Percentiles rank a stretch among this genome's conserved stretches.
These are phyloP conservation scores for Rhizopogon vinicolor DNA, from an alignment of 768 basidiomycete genomes.

Conservation along the genomic window DNA sequence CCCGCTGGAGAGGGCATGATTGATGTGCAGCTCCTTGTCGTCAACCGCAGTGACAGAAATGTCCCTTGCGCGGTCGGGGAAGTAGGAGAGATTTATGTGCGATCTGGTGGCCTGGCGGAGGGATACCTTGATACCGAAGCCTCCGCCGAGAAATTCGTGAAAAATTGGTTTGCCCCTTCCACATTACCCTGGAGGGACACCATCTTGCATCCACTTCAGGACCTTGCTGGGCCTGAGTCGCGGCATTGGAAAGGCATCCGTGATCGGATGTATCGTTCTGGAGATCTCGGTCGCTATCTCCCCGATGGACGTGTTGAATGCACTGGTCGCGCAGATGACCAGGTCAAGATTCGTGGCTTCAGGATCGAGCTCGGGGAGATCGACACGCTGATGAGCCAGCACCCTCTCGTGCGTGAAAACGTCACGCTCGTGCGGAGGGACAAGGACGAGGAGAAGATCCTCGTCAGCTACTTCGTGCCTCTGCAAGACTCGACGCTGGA, in stretches of 20 bases:
- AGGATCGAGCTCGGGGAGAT: constrained; percentile 98
- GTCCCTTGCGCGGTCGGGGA: constrained; percentile 92
- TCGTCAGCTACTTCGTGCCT: constrained; percentile 97
- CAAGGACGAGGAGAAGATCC: constrained; percentile 98
- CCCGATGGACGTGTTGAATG: constrained; percentile 94
- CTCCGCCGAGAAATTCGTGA: constrained; percentile 87
- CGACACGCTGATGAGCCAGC: constrained; percentile 91
- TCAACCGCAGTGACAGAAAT: constrained; percentile 83
- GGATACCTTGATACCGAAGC: constrained; percentile 86
- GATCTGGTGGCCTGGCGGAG: constrained; percentile 92
- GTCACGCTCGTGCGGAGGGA: constrained; percentile 95
- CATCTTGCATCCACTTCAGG: constrained; percentile 54
- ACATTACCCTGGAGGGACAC: constrained; percentile 59
- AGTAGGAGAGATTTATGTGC: constrained; percentile 97
- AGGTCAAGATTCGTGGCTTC: constrained; percentile 99
- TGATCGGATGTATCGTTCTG: constrained; percentile 96
- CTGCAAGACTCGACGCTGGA: constrained; percentile 62
- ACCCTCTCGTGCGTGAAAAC: constrained; percentile 93
- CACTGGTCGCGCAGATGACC: constrained; percentile 95
- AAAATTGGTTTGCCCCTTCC: constrained; percentile 79
- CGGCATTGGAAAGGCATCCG: constrained; percentile 91
- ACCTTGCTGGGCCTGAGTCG: constrained; percentile 65
- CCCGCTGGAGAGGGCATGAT: constrained; percentile 97
- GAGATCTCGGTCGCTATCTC: constrained; percentile 92
- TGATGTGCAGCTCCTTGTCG: constrained; percentile 94